A percentile compares a stretch with the other conserved stretches of the same genome.
phyloP scores from a whole-genome alignment of 495 filamentous ascomycete species.

The Neurospora sp. region DNA sequence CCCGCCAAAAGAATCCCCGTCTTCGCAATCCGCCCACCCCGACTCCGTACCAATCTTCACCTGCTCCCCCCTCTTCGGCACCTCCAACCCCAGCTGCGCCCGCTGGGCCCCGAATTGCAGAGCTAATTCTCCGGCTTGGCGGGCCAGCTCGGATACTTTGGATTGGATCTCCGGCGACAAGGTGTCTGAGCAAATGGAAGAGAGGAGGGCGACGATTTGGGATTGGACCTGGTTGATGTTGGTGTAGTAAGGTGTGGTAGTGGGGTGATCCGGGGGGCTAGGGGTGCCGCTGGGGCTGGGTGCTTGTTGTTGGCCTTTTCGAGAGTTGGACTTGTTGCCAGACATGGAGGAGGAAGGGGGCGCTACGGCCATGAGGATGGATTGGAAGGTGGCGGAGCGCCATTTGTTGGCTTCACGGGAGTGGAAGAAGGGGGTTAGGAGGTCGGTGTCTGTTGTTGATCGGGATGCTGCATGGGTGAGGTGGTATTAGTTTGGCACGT shows the following conservation, averaged over 20 bases:
- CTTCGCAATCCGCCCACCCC: conserved; percentile 14
- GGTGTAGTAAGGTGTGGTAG: neutral
- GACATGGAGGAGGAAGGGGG: neutral
- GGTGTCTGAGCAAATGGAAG: neutral
- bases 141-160: conserved; percentile 5
- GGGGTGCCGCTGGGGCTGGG: neutral
- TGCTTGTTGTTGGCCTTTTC: neutral
- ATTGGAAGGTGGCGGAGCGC: conserved; percentile 21
- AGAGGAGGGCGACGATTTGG: conserved; percentile 3
- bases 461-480: neutral
- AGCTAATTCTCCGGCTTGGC: conserved; percentile 12
- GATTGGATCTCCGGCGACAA: conserved; percentile 6
- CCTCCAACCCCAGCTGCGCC: conserved; percentile 7
- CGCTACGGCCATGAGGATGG: conserved; percentile 7
- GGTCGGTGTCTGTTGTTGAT: neutral
- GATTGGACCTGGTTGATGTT: conserved; percentile 5
- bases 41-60: conserved; percentile 13
- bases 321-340: neutral
- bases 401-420: conserved; percentile 19
- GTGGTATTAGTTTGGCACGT: neutral
- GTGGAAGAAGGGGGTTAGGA: conserved; percentile 5
- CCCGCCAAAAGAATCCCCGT: conserved; percentile 4
- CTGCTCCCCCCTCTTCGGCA: conserved; percentile 3
- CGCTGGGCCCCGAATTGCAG: conserved; percentile 19
- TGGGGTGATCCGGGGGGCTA: neutral